These are phyloP conservation scores for Suillus alpinus DNA, from an alignment of 768 basidiomycete genomes.

Conservation along the genomic window DNA sequence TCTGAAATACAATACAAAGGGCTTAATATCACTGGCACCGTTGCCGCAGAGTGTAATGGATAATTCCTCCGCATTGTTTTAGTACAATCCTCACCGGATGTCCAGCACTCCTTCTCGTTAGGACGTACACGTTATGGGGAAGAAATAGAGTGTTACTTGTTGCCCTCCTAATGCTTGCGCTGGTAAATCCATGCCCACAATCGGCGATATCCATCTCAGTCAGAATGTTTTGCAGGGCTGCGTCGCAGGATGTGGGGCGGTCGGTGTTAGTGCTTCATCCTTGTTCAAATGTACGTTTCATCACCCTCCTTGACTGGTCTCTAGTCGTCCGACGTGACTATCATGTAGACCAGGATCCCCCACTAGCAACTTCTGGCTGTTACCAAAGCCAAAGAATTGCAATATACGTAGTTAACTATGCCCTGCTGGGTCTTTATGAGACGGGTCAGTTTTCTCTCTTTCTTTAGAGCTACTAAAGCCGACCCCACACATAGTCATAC, in stretches of 20 bases:
- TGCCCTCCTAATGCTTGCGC: background rate
- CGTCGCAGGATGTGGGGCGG: background rate
- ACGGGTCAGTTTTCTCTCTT: background rate
- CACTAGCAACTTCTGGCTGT: background rate
- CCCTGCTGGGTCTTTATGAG: background rate
- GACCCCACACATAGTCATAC: background rate
- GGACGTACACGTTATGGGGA: background rate
- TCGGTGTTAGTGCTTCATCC: background rate
- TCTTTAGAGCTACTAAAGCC: background rate
- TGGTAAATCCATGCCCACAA: background rate
- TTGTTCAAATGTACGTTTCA: background rate
- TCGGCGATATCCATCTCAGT: background rate
- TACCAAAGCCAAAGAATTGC: background rate
- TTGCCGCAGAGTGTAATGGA: background rate
- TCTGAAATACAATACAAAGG: background rate
- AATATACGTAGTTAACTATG: background rate
- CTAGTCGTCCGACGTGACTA: background rate
- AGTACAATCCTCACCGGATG: background rate
- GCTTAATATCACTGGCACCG: background rate
- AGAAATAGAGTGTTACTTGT: background rate
- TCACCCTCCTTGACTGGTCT: background rate
- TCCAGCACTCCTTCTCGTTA: background rate
- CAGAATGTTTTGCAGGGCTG: background rate
- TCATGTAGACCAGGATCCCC: background rate
- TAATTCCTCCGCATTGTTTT: background rate